phyloP scores from a whole-genome alignment of 441 rosid genomes.

The Gossypium schwendimanii region DNA sequence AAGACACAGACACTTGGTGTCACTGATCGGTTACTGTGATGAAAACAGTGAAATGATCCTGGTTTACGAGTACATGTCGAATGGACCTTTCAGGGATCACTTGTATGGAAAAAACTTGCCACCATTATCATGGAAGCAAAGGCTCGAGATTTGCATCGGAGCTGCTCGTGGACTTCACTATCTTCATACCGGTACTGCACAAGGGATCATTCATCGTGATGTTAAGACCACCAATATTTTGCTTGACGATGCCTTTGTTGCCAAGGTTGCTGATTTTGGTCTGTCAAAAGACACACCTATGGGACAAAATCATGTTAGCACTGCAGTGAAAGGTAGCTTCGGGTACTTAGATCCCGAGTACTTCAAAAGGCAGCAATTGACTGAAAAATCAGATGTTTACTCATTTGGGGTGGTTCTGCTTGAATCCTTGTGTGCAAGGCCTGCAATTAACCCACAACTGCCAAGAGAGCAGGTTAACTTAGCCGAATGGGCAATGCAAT shows the following conservation, averaged over 20 bases:
- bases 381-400: slow-evolving; percentile 78
- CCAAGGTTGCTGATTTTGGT: slow-evolving; percentile 89
- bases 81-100: slow-evolving; percentile 83
- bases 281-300: slow-evolving; percentile 70
- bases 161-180: slow-evolving; percentile 84
- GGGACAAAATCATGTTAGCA: slow-evolving; percentile 81
- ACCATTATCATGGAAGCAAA: slow-evolving; percentile 67
- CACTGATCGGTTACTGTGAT: slow-evolving; percentile 83
- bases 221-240: slow-evolving; percentile 83
- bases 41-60: slow-evolving; percentile 82
- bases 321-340: slow-evolving; percentile 82
- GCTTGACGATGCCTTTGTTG: slow-evolving; percentile 69
- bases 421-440: slow-evolving; percentile 74
- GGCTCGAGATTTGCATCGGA: slow-evolving; percentile 77
- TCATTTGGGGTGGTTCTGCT: slow-evolving; percentile 86
- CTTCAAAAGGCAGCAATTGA: slow-evolving; percentile 72
- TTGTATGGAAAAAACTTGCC: slow-evolving; percentile 64
- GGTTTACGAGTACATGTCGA: slow-evolving; percentile 85
- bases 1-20: slow-evolving; percentile 82
- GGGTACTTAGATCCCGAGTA: slow-evolving; percentile 85
- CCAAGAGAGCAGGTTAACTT: slow-evolving; percentile 85
- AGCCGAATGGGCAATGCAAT: slow-evolving; percentile 94
- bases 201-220: slow-evolving; percentile 80
- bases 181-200: slow-evolving; percentile 82
- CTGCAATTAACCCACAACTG: slow-evolving; percentile 57